Conservation (phyloP, 169 alveolate species). For the Eimeria falciformis region DNA sequence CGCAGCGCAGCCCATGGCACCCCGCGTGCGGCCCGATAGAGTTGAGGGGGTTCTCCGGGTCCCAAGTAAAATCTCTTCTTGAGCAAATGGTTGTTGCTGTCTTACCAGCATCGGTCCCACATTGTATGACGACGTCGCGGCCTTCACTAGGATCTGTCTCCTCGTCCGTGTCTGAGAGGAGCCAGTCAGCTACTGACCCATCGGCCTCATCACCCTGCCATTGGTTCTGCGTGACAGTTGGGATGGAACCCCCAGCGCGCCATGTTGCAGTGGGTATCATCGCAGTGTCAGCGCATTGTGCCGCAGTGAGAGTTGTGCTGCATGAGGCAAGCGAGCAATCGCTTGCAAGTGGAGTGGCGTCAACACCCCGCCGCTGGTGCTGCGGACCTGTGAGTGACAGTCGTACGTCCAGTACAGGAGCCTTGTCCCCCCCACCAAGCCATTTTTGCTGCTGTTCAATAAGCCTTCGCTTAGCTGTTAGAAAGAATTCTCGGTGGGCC, state of each 20-base stretch:
- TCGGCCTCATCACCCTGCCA: constrained; percentile 54
- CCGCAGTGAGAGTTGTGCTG: constrained; percentile 69
- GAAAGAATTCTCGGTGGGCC: constrained; percentile 68
- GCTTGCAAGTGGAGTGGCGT: constrained; percentile 69
- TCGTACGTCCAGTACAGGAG: constrained; percentile 66
- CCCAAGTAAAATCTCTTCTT: constrained; percentile 90
- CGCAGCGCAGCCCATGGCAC: constrained; percentile 92
- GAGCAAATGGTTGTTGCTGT: background rate
- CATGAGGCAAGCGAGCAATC: constrained; percentile 69
- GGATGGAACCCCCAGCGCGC: constrained; percentile 30
- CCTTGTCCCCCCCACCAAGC: constrained; percentile 74
- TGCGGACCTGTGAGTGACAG: constrained; percentile 68
- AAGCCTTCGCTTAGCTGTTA: constrained; percentile 70
- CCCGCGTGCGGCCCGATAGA: constrained; percentile 92
- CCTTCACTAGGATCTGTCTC: constrained; percentile 63
- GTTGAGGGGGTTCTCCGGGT: constrained; percentile 92
- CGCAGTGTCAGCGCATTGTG: constrained; percentile 34
- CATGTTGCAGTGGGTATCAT: constrained; percentile 21
- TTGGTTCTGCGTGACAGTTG: background rate
- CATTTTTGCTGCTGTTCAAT: constrained; percentile 70
- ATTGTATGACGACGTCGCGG: constrained; percentile 47
- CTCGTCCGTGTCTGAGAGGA: constrained; percentile 67
- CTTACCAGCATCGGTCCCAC: constrained; percentile 42
- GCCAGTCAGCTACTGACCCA: constrained; percentile 68
- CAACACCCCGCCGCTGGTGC: constrained; percentile 59